Base-by-base conservation (phyloP, 495 filamentous ascomycete species). In the Schizothecium vesticola region DNA sequence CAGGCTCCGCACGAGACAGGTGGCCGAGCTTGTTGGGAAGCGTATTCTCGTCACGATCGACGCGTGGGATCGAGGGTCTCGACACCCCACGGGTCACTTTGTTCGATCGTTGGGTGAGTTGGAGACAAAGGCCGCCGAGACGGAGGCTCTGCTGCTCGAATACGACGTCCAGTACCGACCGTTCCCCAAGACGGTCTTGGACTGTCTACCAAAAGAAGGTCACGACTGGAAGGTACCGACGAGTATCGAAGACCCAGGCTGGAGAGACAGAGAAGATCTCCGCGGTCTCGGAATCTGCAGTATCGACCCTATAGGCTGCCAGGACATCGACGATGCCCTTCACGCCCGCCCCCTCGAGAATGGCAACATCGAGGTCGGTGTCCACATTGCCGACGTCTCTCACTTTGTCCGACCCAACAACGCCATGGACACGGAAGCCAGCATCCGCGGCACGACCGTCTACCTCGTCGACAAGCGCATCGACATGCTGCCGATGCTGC, bases 381-480 rank as follows among this genome's bases (percentile, higher is more conserved):
- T 99, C n/a, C 96, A 99, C 75, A 99, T 99, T 76, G 95, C 95
- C 57, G 95, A 99, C 74, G 95, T 99, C 22, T 97, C 96, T 19
- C 92, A 99, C 76, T 98, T 98, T 71, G 96, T 99, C 76, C 96
- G 94, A 79, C 94, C 96, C 28, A 92, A 92, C 76, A 98, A 95
- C 76, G 88, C 95, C 56, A 99, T 99, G 96, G 96, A 99, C 76
- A 85, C 86, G 24, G 95, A 99, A 80, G 95, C 95, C 2, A 93
- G 92, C 74, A 86, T 93, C 67, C 89, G 95, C 75, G 95, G 94
- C 68, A 98, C 95, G 3, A 98, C 96, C 0, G 95, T 99, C 29
- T 99, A 99, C 73, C 84, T 99, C 25, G 96, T 99, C 2, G 95
- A 99, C 79, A 99, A 98, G 81, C 93, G 95, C 71, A 98, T 99